phyloP scores from a whole-genome alignment of 805 yeast genomes.

The Saturnispora diversa region DNA sequence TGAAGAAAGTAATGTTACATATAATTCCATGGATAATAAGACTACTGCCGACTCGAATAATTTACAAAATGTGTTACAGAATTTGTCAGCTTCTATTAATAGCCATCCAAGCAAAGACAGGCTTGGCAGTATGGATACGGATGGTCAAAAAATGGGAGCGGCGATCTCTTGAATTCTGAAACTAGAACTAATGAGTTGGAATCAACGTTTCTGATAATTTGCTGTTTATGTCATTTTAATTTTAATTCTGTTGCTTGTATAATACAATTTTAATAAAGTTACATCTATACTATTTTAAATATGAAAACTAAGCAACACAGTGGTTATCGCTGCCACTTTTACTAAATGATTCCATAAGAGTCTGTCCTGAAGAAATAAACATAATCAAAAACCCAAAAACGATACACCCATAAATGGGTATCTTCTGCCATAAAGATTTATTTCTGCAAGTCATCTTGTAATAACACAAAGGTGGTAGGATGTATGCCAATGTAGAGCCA shows the following conservation, averaged over 20 bases:
- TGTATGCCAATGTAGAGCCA: conserved; percentile 87
- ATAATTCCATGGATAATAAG: background rate
- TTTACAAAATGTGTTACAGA: no score
- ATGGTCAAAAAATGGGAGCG: no score
- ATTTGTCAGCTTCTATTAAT: no score
- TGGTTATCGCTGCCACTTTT: conserved; percentile 37
- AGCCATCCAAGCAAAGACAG: no score
- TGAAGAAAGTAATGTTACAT: background rate
- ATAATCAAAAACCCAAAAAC: conserved; percentile 69
- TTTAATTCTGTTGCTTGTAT: no score
- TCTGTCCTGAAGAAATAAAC: conserved; percentile 73
- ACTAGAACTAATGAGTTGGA: no score
- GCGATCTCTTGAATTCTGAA: no score
- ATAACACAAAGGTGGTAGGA: conserved; percentile 80
- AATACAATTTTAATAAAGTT: no score
- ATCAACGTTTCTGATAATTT: no score
- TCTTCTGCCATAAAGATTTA: conserved; percentile 35
- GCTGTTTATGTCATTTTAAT: no score
- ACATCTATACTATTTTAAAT: background rate
- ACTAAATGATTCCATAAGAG: conserved; percentile 41
- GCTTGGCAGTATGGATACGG: no score
- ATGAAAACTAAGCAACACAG: conserved; percentile 31
- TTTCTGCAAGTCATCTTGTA: conserved; percentile 49
- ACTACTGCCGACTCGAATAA: no score
- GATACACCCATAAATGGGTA: conserved; percentile 55